Evolutionary conservation across 768 basidiomycete species (phyloP).

Genomic region (Leccinum ochraceum): DNA sequence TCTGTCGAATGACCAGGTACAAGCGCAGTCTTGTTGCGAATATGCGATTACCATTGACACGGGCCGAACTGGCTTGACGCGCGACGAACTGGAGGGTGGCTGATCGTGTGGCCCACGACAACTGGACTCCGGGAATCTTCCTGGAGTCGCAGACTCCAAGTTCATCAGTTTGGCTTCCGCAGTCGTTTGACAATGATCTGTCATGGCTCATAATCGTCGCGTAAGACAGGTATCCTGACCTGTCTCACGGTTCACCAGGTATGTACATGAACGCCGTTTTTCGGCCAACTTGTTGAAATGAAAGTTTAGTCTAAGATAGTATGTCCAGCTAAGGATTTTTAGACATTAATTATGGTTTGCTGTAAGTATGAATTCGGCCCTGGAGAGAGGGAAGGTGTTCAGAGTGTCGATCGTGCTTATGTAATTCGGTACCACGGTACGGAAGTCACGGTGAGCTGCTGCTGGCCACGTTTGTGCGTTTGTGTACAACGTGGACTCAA

Average conservation of each 20-base stretch:
- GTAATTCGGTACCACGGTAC: conserved; percentile 22
- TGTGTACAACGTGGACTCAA: conserved; percentile 22
- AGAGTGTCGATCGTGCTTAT: conserved; percentile 27
- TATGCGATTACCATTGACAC: not conserved
- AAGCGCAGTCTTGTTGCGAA: not conserved
- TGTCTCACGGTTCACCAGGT: not conserved
- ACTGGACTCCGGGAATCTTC: not conserved
- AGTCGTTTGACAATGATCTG: not conserved
- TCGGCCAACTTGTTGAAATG: conserved; percentile 13
- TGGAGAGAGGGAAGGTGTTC: not conserved
- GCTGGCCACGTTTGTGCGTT: conserved; percentile 21
- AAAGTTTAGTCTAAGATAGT: conserved; percentile 5
- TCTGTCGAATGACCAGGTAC: not conserved
- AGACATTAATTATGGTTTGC: not conserved
- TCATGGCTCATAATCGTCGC: not conserved
- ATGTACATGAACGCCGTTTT: conserved; percentile 23
- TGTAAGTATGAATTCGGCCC: not conserved
- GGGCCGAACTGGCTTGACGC: not conserved
- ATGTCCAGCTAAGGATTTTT: not conserved
- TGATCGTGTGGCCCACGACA: not conserved
- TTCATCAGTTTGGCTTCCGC: not conserved
- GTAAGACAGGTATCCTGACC: not conserved
- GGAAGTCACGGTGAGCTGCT: conserved; percentile 13
- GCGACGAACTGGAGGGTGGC: not conserved
- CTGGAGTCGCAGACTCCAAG: not conserved